A percentile compares a stretch with the other conserved stretches of the same genome.
phyloP scores from a whole-genome alignment of 2,329 filamentous ascomycete species.

The Pyrenochaeta sp. region DNA sequence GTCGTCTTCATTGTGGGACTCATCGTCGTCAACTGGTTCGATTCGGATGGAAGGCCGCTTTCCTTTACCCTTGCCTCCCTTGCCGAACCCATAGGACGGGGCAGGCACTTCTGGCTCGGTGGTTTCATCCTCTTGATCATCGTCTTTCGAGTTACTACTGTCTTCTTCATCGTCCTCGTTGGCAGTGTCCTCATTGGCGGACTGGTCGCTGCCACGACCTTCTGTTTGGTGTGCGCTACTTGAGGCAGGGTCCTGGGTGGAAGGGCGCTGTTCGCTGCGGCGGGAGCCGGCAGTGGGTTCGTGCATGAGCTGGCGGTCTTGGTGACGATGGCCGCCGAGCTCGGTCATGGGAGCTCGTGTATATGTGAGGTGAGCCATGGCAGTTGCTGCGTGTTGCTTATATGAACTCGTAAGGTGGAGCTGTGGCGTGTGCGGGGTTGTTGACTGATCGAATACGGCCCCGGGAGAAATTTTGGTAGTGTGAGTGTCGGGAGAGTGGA shows the following conservation, averaged over 20 bases:
- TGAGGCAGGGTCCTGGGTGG: conserved; percentile 24
- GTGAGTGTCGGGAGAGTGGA: conserved; percentile 6
- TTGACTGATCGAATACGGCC: conserved; percentile 1
- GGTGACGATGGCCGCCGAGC: conserved; percentile 38
- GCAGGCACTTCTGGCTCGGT: conserved; percentile 42
- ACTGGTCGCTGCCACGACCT: conserved; percentile 35
- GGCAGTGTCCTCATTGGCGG: conserved; percentile 34
- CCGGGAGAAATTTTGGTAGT: conserved; percentile 2
- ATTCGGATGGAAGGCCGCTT: conserved; percentile 47
- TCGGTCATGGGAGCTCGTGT: conserved; percentile 32
- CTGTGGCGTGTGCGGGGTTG: conserved; percentile 5
- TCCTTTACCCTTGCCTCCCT: conserved; percentile 45
- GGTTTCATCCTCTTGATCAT: conserved; percentile 46
- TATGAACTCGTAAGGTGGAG: conserved; percentile 5
- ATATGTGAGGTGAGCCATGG: conserved; percentile 39
- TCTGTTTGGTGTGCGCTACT: conserved; percentile 30
- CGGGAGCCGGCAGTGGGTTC: conserved; percentile 26
- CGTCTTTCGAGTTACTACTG: conserved; percentile 39
- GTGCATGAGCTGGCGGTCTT: conserved; percentile 38
- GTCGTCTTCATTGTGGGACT: conserved; percentile 40
- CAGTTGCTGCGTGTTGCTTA: conserved; percentile 8
- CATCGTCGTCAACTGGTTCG: conserved; percentile 40
- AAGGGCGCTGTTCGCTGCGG: conserved; percentile 31
- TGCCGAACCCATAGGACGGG: conserved; percentile 42
- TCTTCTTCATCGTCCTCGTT: conserved; percentile 47